These are phyloP conservation scores for Jackrogersella minutella DNA, from an alignment of 495 filamentous ascomycete genomes.

Conservation along the genomic window DNA sequence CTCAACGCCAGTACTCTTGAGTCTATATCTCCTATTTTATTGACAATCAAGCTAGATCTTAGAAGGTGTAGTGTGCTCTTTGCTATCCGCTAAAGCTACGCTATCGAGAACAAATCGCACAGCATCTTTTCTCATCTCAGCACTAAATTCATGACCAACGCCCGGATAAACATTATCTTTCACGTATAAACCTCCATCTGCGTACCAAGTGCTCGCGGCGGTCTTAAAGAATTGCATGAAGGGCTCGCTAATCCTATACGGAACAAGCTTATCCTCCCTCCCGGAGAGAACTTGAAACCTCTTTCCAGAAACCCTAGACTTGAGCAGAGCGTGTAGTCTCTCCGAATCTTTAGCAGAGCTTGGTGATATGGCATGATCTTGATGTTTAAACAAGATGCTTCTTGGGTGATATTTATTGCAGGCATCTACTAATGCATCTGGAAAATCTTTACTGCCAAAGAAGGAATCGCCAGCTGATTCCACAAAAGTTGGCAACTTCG, in stretches of 20 bases:
- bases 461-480: slow-evolving; percentile 62
- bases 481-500: slow-evolving; percentile 71
- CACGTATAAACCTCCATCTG: slow-evolving; percentile 65
- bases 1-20: neutral
- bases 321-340: slow-evolving; percentile 57
- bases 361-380: slow-evolving; percentile 1
- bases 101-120: slow-evolving; percentile 69
- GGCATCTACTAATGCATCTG: slow-evolving; percentile 66
- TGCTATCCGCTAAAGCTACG: slow-evolving; percentile 42
- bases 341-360: slow-evolving; percentile 33
- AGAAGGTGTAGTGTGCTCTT: slow-evolving; percentile 8
- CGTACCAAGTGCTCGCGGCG: slow-evolving; percentile 64
- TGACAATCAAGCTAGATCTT: slow-evolving; percentile 27
- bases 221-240: slow-evolving; percentile 77
- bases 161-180: slow-evolving; percentile 77
- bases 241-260: slow-evolving; percentile 70
- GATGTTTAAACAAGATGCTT: slow-evolving; percentile 66
- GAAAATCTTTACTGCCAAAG: slow-evolving; percentile 79
- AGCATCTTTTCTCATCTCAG: slow-evolving; percentile 76
- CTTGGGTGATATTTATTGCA: slow-evolving; percentile 74
- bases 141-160: slow-evolving; percentile 76
- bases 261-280: slow-evolving; percentile 82
- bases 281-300: slow-evolving; percentile 80
- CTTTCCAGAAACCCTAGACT: slow-evolving; percentile 70
- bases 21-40: neutral